Evolutionary conservation across 2,329 filamentous ascomycete species (phyloP).

Genomic region (Colletotrichum acutatum): DNA sequence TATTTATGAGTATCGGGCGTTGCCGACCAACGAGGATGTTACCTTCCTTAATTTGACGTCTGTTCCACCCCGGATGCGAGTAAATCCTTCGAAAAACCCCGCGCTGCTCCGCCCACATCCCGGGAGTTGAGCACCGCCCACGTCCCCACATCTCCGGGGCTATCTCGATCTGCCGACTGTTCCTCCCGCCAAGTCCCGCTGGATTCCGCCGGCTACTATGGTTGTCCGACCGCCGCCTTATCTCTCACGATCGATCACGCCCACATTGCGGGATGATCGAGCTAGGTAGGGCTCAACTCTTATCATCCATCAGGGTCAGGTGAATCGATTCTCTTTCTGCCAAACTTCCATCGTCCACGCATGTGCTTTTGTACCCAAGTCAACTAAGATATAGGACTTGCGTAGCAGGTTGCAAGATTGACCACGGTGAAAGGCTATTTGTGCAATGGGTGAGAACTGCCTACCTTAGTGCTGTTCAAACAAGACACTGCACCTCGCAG

Average conservation of each 20-base stretch:
- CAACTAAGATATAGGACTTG: too few relatives aligned
- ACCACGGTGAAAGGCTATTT: too few relatives aligned
- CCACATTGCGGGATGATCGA: neutral
- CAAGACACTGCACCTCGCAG: too few relatives aligned
- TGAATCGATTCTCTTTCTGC: too few relatives aligned
- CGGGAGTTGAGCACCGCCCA: neutral
- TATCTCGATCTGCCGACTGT: neutral
- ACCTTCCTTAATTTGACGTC: constrained; percentile 31
- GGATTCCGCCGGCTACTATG: neutral
- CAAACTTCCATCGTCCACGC: too few relatives aligned
- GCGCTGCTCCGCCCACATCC: neutral
- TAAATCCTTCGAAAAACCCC: neutral
- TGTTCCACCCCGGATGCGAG: constrained; percentile 4
- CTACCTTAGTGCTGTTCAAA: too few relatives aligned
- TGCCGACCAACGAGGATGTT: constrained; percentile 24
- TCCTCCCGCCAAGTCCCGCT: neutral
- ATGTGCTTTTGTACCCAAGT: too few relatives aligned
- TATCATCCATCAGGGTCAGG: neutral
- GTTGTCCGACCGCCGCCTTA: neutral
- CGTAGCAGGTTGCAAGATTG: too few relatives aligned
- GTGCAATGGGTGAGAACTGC: too few relatives aligned
- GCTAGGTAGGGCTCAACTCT: neutral
- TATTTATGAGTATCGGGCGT: constrained; percentile 17
- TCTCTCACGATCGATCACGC: neutral
- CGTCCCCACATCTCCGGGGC: neutral